Percentiles rank a stretch among this genome's conserved stretches.
phyloP scores from a whole-genome alignment of 2,329 filamentous ascomycete genomes.

The Diaporthe vaccinii region DNA sequence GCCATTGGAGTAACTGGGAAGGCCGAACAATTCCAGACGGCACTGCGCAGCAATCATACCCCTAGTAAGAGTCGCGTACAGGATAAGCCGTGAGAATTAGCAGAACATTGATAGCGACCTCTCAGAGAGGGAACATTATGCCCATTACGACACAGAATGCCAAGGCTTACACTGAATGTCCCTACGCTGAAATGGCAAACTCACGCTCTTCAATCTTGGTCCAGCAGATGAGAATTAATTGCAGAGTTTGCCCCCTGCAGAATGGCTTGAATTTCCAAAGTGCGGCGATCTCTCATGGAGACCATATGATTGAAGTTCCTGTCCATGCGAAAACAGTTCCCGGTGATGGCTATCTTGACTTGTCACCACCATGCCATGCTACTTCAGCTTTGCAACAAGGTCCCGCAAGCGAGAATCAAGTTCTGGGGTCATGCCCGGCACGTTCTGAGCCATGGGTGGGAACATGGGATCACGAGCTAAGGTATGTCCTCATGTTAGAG shows the following conservation, averaged over 20 bases:
- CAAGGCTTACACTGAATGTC: background rate
- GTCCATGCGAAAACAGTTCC: no score
- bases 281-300: background rate
- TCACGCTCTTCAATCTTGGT: no score
- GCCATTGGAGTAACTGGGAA: background rate
- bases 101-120: background rate
- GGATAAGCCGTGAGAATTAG: background rate
- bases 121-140: background rate
- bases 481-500: slow-evolving; percentile 8
- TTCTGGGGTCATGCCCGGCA: slow-evolving; percentile 56
- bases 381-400: slow-evolving; percentile 47
- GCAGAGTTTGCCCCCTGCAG: no score
- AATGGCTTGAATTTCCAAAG: background rate
- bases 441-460: slow-evolving; percentile 46
- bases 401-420: slow-evolving; percentile 56
- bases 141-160: no score
- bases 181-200: background rate
- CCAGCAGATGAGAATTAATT: background rate
- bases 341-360: background rate
- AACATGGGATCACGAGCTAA: slow-evolving; percentile 61
- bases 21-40: background rate
- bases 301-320: no score
- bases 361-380: background rate
- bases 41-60: no score
- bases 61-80: no score